phyloP scores from a whole-genome alignment of 176 grass and related monocot genomes.

The Calamus simplicifolius region DNA sequence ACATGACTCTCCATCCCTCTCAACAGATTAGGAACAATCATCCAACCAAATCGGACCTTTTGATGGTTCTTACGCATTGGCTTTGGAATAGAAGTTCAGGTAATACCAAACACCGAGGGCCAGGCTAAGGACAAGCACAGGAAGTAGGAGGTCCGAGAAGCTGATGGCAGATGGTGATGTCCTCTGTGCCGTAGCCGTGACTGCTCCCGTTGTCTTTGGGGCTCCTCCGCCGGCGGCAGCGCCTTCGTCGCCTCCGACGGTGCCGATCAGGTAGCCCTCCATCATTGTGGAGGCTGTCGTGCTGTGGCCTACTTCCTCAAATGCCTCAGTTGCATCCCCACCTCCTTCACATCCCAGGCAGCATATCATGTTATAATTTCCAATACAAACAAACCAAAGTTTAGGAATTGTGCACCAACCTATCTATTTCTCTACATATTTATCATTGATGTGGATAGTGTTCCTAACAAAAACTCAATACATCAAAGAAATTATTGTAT shows the following conservation, averaged over 20 bases:
- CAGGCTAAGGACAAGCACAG: conserved; percentile 44
- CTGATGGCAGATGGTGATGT: conserved; percentile 17
- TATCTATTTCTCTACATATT: too few species aligned
- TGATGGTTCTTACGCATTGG: not conserved
- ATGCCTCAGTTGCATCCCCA: conserved; percentile 57
- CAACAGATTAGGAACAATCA: too few species aligned
- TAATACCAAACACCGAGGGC: conserved; percentile 78
- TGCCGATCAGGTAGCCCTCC: conserved; percentile 52
- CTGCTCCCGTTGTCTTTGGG: conserved; percentile 18
- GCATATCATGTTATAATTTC: not conserved
- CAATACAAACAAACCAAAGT: conserved; percentile 8
- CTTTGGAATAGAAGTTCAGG: conserved; percentile 46
- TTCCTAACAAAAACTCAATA: too few species aligned
- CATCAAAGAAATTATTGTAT: not conserved
- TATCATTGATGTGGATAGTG: too few species aligned
- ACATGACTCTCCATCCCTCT: too few species aligned
- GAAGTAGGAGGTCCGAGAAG: conserved; percentile 62
- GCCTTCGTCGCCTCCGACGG: conserved; percentile 31
- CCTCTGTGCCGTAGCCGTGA: not conserved
- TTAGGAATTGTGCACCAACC: conserved; percentile 9
- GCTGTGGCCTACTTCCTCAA: conserved; percentile 83
- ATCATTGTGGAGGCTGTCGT: conserved; percentile 63
- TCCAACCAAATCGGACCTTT: too few species aligned
- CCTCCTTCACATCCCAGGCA: conserved; percentile 31
- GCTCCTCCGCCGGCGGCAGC: not conserved